phyloP scores from a whole-genome alignment of 1,284 basidiomycete species.

The Heterobasidion annosum region DNA sequence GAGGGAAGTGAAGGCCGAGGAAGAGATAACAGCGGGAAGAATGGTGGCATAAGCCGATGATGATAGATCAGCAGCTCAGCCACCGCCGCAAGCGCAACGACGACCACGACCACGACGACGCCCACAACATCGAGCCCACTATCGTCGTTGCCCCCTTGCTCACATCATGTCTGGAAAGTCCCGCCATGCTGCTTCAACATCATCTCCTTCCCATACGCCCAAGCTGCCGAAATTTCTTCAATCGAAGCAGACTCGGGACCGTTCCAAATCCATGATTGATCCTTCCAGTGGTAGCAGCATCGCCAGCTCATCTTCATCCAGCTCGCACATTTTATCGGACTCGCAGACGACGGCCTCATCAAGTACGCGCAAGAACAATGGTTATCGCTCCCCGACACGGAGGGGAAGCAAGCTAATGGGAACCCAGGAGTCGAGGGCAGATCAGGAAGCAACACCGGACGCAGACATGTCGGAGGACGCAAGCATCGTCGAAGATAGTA shows the following conservation, averaged over 20 bases:
- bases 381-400: conserved; percentile 12
- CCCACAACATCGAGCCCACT: neutral
- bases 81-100: neutral
- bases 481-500: conserved; percentile 19
- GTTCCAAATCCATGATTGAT: conserved; percentile 49
- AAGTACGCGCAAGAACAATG: neutral
- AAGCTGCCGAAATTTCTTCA: conserved; percentile 63
- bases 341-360: neutral
- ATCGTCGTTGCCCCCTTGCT: neutral
- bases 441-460: conserved; percentile 19
- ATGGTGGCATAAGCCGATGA: no score
- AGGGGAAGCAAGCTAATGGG: conserved; percentile 20
- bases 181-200: conserved; percentile 10
- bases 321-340: neutral
- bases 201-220: conserved; percentile 20
- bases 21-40: no score
- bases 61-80: no score
- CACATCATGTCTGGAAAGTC: conserved; percentile 18
- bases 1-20: no score
- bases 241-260: conserved; percentile 45
- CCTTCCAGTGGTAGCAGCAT: conserved; percentile 29
- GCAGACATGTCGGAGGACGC: conserved; percentile 20
- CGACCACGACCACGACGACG: conserved; percentile 7
- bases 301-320: conserved; percentile 19
- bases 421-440: conserved; percentile 8